Evolutionary conservation across 345 rosid genomes (phyloP), one percentile per base, ranked within the genome.

Genomic region (Aegle marmelos): DNA sequence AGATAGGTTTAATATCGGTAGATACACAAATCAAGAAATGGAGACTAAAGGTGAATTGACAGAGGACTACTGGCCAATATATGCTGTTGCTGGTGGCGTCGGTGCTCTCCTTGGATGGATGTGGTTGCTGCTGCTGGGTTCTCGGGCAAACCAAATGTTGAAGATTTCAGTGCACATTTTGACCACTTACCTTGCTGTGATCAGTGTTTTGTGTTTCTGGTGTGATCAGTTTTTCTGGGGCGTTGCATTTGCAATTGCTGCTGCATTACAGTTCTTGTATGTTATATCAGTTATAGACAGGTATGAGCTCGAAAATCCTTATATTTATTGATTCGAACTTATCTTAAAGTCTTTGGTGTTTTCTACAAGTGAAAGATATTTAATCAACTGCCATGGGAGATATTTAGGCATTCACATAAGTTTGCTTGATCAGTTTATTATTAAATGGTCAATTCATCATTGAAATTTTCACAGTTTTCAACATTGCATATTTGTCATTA

Each of bases 271-370:
- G 91, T 96, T 96, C 86, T 83, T 96, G 89, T 96, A 96, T 83
- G 97, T 94, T 79, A 85, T 96, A 63, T 92, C 97, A n/a, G 97
- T 94, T 80, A 89, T 94, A 75, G 98, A 95, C 92, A 90, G 99
- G 99, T 95, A 88, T 14, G 81, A 70, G 41, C 27, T 57, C 34
- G 58, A 27, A 41, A 56, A 63, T 8, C 11, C 41, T 74, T 8
- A 39, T 65, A 74, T 45, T 19, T 73, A 4, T 21, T 27, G 9
- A 21, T 27, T 73, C 25, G 31, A 39, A 59, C 17, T 59, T 39
- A 39, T 25, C 17, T 36, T 36, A 58, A n/a, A 5, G 2, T 34
- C 25, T 73, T 58, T 50, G 66, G 33, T 24, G 25, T 72, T 37
- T 34, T 17, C 7, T 34, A 7, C 24, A 31, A 33, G 22, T 17